phyloP scores from a whole-genome alignment of 306 rosid species.

The Pterocarpus macrocarpus region DNA sequence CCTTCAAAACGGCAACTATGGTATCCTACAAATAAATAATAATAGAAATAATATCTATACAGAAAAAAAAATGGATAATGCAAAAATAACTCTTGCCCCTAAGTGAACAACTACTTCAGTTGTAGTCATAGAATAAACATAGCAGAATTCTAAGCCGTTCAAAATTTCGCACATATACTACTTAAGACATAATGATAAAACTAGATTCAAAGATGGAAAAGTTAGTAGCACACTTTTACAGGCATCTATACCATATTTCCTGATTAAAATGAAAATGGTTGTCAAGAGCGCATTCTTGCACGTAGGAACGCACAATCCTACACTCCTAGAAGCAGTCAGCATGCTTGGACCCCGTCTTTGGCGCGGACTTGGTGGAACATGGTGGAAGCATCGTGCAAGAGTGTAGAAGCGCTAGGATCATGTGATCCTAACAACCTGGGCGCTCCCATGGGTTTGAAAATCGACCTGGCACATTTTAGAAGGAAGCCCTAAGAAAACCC shows the following conservation, averaged over 20 bases:
- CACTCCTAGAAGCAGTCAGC: too few species aligned
- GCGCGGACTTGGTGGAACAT: too few species aligned
- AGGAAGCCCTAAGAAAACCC: too few species aligned
- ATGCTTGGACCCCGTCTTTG: too few species aligned
- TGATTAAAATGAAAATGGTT: neutral
- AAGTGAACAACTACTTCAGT: neutral
- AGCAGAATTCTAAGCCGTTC: slow-evolving; percentile 26
- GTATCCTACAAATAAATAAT: slow-evolving; percentile 4
- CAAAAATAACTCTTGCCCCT: slow-evolving; percentile 13
- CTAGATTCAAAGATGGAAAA: slow-evolving; percentile 1
- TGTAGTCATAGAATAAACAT: neutral
- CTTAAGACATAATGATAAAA: slow-evolving; percentile 11
- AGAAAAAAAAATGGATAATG: slow-evolving; percentile 23
- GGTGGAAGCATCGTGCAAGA: too few species aligned
- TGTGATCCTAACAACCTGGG: too few species aligned
- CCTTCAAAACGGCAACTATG: slow-evolving; percentile 27
- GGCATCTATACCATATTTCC: neutral
- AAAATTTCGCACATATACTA: neutral
- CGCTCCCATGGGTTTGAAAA: too few species aligned
- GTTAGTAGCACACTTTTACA: neutral
- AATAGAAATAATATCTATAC: slow-evolving; percentile 23
- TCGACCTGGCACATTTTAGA: too few species aligned
- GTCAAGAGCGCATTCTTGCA: too few species aligned
- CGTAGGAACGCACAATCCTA: too few species aligned
- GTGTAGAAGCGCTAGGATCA: too few species aligned